Conservation (phyloP, 129 eudicot species). For the Helianthus tuberosus region DNA sequence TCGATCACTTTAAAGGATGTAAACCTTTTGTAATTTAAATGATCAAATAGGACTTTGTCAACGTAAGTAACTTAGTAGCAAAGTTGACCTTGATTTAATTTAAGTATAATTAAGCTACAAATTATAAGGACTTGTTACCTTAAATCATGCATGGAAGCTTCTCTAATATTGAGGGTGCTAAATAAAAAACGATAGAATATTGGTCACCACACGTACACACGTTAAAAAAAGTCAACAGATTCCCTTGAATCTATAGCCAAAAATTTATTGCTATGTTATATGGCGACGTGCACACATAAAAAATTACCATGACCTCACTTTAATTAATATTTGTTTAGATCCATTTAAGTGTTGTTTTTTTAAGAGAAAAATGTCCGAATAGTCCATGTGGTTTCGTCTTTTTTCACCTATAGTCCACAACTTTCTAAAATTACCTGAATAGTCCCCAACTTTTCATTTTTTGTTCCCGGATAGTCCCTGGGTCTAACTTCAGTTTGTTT, state of each 20-base stretch:
- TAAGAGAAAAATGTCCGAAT: no score
- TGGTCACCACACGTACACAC: slow-evolving; percentile 39
- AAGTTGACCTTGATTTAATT: slow-evolving; percentile 13
- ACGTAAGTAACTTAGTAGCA: slow-evolving; percentile 9
- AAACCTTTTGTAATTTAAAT: neutral
- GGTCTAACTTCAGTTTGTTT: no score
- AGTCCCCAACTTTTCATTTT: no score
- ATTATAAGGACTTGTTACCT: slow-evolving; percentile 23
- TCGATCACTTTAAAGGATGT: no score
- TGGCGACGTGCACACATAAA: slow-evolving; percentile 27
- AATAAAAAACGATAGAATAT: slow-evolving; percentile 30
- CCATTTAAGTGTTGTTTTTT: neutral
- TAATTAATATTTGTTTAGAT: neutral
- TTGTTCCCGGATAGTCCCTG: no score
- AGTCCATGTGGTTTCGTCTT: no score
- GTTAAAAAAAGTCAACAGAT: slow-evolving; percentile 38
- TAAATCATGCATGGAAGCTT: slow-evolving; percentile 46
- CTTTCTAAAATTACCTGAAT: no score
- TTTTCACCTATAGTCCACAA: no score
- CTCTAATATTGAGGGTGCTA: slow-evolving; percentile 21
- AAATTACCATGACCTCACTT: slow-evolving; percentile 5
- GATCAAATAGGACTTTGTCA: slow-evolving; percentile 4
- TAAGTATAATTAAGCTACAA: slow-evolving; percentile 14
- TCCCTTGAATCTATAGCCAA: slow-evolving; percentile 32
- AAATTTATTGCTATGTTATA: slow-evolving; percentile 40